These are phyloP conservation scores for Silene noctiflora DNA, from an alignment of 179 eudicot genomes.

Conservation along the genomic window DNA sequence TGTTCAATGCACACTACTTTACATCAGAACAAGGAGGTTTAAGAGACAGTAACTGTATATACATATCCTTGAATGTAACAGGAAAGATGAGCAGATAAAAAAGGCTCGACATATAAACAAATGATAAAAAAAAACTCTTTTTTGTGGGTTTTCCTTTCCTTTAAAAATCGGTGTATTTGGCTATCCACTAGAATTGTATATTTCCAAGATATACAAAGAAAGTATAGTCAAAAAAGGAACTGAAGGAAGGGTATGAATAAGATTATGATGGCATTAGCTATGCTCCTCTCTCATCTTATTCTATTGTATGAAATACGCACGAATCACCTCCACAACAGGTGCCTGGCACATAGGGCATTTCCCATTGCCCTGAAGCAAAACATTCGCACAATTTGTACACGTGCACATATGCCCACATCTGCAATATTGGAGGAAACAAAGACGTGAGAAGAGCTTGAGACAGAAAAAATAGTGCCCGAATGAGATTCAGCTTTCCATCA, in stretches of 20 bases:
- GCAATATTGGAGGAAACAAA: slow-evolving; percentile 10
- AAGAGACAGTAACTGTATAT: slow-evolving; percentile 11
- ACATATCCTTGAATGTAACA: slow-evolving; percentile 14
- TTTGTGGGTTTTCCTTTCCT: slow-evolving; percentile 13
- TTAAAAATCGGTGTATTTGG: slow-evolving; percentile 20
- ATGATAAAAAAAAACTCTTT: slow-evolving; percentile 4
- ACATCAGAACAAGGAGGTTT: neutral
- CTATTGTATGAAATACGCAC: slow-evolving; percentile 56
- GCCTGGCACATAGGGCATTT: slow-evolving; percentile 87
- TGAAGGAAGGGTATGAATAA: neutral
- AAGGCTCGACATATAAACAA: slow-evolving; percentile 12
- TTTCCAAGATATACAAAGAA: slow-evolving; percentile 26
- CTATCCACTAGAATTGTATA: neutral
- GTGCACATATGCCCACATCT: slow-evolving; percentile 98
- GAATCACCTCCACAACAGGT: slow-evolving; percentile 69
- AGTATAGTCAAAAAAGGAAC: slow-evolving; percentile 13
- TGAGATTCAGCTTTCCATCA: neutral
- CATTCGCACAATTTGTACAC: slow-evolving; percentile 67
- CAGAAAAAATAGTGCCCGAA: neutral
- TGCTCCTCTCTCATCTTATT: slow-evolving; percentile 12
- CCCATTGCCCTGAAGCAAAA: slow-evolving; percentile 48
- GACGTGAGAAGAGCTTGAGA: neutral
- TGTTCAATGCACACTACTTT: slow-evolving; percentile 2
- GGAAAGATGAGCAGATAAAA: neutral
- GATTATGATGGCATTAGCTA: slow-evolving; percentile 15